phyloP scores from a whole-genome alignment of 805 yeast genomes.

The Teunomyces atbi region DNA sequence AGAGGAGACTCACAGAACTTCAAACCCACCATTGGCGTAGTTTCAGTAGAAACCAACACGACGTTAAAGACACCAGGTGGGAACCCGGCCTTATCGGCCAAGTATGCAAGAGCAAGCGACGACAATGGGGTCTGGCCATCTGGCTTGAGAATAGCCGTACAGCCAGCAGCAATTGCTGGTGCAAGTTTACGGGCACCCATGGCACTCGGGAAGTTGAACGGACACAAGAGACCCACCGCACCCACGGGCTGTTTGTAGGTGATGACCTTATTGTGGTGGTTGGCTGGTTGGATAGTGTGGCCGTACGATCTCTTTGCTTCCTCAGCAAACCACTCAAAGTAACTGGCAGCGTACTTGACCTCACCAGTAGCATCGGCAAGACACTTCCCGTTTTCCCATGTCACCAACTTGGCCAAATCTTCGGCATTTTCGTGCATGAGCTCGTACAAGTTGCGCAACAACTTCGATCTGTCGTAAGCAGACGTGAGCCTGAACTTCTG shows the following conservation, averaged over 20 bases:
- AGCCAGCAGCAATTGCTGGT: constrained; percentile 66
- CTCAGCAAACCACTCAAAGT: constrained; percentile 47
- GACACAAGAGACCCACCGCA: constrained; percentile 60
- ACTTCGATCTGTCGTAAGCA: constrained; percentile 49
- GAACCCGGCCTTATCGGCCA: constrained; percentile 59
- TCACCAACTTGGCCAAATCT: constrained; percentile 53
- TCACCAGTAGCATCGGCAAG: constrained; percentile 55
- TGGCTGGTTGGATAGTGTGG: constrained; percentile 54
- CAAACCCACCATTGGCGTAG: constrained; percentile 53
- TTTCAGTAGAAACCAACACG: constrained; percentile 44
- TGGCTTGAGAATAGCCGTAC: constrained; percentile 60
- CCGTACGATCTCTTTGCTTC: constrained; percentile 60
- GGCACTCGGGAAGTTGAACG: constrained; percentile 68
- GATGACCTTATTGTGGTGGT: constrained; percentile 49
- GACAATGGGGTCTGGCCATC: constrained; percentile 62
- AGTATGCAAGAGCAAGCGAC: constrained; percentile 54
- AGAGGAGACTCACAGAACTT: constrained; percentile 47
- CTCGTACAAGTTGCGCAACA: constrained; percentile 49
- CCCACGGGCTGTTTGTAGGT: constrained; percentile 63
- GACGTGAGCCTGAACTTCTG: constrained; percentile 44
- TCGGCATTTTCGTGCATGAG: constrained; percentile 55
- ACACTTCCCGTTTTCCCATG: constrained; percentile 64
- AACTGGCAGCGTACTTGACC: constrained; percentile 54
- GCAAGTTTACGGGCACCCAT: constrained; percentile 67
- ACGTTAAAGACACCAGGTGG: constrained; percentile 59